A percentile compares a stretch with the other conserved stretches of the same genome.
Evolutionary conservation across 345 rosid genomes (phyloP).

Genomic region (Punica granatum): DNA sequence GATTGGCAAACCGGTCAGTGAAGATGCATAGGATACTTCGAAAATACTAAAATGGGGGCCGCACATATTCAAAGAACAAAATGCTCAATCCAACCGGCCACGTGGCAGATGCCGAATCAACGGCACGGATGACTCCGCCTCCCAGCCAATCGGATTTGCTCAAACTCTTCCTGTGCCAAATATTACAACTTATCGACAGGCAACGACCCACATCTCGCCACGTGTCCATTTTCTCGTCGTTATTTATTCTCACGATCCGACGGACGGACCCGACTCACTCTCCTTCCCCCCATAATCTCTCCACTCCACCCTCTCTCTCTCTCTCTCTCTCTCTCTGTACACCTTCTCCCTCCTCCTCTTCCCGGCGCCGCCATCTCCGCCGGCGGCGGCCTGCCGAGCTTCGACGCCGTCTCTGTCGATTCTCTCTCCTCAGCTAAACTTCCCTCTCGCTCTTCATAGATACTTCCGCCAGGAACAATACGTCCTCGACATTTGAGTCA

Average conservation of each 20-base stretch:
- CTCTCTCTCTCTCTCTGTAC: neutral
- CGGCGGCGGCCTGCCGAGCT: neutral
- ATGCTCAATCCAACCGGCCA: conserved; percentile 6
- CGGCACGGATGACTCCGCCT: conserved; percentile 8
- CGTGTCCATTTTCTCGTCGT: conserved; percentile 10
- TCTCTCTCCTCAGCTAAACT: too few relatives aligned
- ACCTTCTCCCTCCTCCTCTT: neutral
- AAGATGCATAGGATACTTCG: too few relatives aligned
- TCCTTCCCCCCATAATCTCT: neutral
- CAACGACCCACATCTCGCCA: conserved; percentile 18
- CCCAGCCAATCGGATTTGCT: conserved; percentile 12
- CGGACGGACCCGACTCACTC: conserved; percentile 11
- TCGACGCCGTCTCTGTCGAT: too few relatives aligned
- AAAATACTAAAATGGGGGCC: neutral
- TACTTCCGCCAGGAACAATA: neutral
- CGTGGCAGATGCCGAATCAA: conserved; percentile 15
- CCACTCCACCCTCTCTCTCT: neutral
- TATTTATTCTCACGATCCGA: conserved; percentile 13
- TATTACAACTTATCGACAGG: conserved; percentile 26
- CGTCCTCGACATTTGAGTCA: neutral
- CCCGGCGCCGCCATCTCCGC: neutral
- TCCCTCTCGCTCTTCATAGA: too few relatives aligned
- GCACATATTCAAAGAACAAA: neutral
- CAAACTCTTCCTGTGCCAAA: neutral
- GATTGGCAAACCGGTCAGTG: too few relatives aligned